A percentile compares a stretch with the other conserved stretches of the same genome.
These are phyloP conservation scores for Cladosporium sp. DNA, from an alignment of 2,329 filamentous ascomycete species.

Conservation along the genomic window DNA sequence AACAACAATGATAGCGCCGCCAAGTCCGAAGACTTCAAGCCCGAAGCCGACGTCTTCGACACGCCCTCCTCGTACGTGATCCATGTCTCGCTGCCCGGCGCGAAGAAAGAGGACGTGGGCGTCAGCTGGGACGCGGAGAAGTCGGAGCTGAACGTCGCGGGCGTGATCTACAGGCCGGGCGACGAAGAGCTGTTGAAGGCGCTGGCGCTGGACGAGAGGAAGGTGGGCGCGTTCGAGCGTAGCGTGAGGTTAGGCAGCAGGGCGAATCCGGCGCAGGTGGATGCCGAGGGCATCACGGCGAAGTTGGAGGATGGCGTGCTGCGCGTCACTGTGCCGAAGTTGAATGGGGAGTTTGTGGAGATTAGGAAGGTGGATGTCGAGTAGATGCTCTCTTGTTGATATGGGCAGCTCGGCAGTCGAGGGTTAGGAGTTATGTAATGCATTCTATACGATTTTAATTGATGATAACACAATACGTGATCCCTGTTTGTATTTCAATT, in stretches of 20 bases:
- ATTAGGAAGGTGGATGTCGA: slow-evolving; percentile 48
- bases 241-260: slow-evolving; percentile 55
- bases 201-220: slow-evolving; percentile 59
- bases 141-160: slow-evolving; percentile 59
- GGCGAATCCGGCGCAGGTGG: slow-evolving; percentile 55
- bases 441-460: too few species aligned
- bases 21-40: slow-evolving; percentile 46
- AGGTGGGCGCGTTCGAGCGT: slow-evolving; percentile 68
- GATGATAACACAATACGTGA: too few species aligned
- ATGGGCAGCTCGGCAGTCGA: neutral
- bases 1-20: slow-evolving; percentile 35
- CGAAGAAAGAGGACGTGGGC: slow-evolving; percentile 69
- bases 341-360: slow-evolving; percentile 56
- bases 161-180: slow-evolving; percentile 66
- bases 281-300: slow-evolving; percentile 62
- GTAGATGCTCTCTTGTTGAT: slow-evolving; percentile 22
- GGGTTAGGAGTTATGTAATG: too few species aligned
- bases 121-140: slow-evolving; percentile 70
- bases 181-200: slow-evolving; percentile 63
- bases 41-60: slow-evolving; percentile 71
- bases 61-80: slow-evolving; percentile 59
- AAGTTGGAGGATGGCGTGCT: slow-evolving; percentile 75
- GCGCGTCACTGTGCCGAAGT: slow-evolving; percentile 69
- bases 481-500: too few species aligned
- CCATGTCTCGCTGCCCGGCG: slow-evolving; percentile 69